Evolutionary conservation across 345 rosid genomes (phyloP), one percentile per base, ranked within the genome.

Genomic region (Eucalyptus viminalis): DNA sequence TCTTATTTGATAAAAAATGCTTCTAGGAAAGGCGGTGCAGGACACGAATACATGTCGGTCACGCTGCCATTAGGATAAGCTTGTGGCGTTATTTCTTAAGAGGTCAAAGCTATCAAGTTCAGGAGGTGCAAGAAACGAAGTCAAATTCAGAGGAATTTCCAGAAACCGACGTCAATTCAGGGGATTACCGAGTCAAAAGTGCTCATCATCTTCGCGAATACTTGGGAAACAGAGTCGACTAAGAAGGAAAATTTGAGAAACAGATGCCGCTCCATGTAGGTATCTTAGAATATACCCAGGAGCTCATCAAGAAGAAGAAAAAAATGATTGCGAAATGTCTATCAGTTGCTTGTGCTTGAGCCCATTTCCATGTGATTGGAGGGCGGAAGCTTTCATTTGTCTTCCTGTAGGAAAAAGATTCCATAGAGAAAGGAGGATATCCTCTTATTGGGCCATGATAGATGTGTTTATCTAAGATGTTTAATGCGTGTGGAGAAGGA

Each of bases 71-170:
- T 34, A 24, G 6, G 62, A 56, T 56, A 56, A 56, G 62, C 29
- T 22, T 0, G 29, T 0, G 62, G 62, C 15, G 24, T 2, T 17
- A 69, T 17, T 72, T 9, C 62, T 56, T 9, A 10, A 2, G 29
- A 72, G 25, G 44, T 17, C 4, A 7, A 7, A 43, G 85, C 13
- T 8, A 76, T 40, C 47, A 0, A 76, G 85, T 22, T 76, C 15
- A 40, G 5, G 29, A 21, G 5, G 85, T 40, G 7, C 47, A 19
- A 6, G 85, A 24, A 76, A 40, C 85, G 22, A 76, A 22, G 27
- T 40, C 47, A 12, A 76, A 4, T 37, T 40, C 15, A 6, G 15
- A 6, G 85, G 85, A 40, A 76, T 40, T 40, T 40, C 29, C 2
- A 76, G 85, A 76, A 2, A 40, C 47, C 27, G 27, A 37, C 3